A percentile compares a stretch with the other conserved stretches of the same genome.
These are phyloP conservation scores for Bretziella fagacearum DNA, from an alignment of 2,329 filamentous ascomycete species.

Conservation along the genomic window DNA sequence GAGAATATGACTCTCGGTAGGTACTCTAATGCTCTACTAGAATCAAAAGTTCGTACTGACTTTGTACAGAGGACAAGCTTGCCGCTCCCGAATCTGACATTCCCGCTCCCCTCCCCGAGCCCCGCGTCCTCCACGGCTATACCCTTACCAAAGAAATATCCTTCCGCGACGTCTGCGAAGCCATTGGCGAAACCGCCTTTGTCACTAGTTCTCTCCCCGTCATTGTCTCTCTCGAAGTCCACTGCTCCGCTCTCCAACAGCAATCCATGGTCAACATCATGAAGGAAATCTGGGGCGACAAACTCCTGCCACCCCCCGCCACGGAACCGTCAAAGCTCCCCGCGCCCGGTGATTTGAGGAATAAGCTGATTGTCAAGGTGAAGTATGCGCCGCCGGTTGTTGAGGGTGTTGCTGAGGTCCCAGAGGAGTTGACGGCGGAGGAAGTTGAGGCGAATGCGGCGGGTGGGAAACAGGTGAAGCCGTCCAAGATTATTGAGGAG, in stretches of 20 bases:
- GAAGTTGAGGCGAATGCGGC: constrained; percentile 28
- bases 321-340: constrained; percentile 38
- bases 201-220: constrained; percentile 58
- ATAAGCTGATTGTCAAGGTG: constrained; percentile 73
- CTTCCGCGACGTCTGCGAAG: constrained; percentile 70
- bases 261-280: constrained; percentile 86
- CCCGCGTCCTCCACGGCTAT: constrained; percentile 70
- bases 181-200: constrained; percentile 68
- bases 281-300: constrained; percentile 60
- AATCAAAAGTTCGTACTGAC: constrained; percentile 14
- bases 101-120: constrained; percentile 36
- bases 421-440: constrained; percentile 22
- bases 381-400: constrained; percentile 41
- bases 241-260: constrained; percentile 67
- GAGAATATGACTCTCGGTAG: constrained; percentile 32
- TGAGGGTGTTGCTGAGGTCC: constrained; percentile 18
- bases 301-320: constrained; percentile 43
- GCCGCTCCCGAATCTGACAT: constrained; percentile 1
- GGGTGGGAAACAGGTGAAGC: constrained; percentile 28
- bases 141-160: constrained; percentile 78
- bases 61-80: constrained; percentile 8
- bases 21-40: constrained; percentile 10
- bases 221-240: constrained; percentile 90
- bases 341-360: constrained; percentile 49
- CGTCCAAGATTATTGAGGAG: constrained; percentile 50